These are phyloP conservation scores for Xylariaceae sp. DNA, from an alignment of 2,329 filamentous ascomycete genomes.

Conservation along the genomic window DNA sequence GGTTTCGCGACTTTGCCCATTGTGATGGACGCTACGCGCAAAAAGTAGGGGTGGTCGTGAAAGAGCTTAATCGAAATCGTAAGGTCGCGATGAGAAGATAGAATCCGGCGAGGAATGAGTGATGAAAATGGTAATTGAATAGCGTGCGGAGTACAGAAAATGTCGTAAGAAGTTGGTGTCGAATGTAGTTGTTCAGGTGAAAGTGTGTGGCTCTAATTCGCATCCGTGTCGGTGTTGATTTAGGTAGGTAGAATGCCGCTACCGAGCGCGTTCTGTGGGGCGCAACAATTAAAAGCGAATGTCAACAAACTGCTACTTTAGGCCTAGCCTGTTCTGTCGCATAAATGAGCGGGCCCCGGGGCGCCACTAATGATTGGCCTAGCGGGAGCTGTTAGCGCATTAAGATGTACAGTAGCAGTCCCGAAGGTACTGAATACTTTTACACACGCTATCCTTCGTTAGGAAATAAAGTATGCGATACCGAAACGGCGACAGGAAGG, in stretches of 20 bases:
- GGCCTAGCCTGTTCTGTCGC: constrained; percentile 6
- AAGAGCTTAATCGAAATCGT: background rate
- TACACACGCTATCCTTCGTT: too few relatives aligned
- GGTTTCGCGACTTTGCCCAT: constrained; percentile 29
- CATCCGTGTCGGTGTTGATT: background rate
- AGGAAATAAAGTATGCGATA: too few relatives aligned
- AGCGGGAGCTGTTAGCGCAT: too few relatives aligned
- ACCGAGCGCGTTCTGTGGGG: constrained; percentile 21
- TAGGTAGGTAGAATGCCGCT: background rate
- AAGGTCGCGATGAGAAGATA: background rate
- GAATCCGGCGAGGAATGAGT: background rate
- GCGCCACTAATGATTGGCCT: too few relatives aligned
- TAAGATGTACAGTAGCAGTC: too few relatives aligned
- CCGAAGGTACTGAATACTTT: too few relatives aligned
- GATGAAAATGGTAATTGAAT: background rate
- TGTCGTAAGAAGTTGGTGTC: background rate
- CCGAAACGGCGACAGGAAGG: too few relatives aligned
- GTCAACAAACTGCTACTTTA: constrained; percentile 21
- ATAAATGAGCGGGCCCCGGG: too few relatives aligned
- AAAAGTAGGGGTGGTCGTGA: background rate
- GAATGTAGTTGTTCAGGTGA: background rate
- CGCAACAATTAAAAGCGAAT: constrained; percentile 1
- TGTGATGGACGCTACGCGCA: constrained; percentile 18
- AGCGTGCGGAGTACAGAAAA: background rate
- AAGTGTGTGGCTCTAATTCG: too few relatives aligned